A percentile compares a stretch with the other conserved stretches of the same genome.
Evolutionary conservation across 2,329 filamentous ascomycete species (phyloP).

Genomic region (Diaporthe amygdali): DNA sequence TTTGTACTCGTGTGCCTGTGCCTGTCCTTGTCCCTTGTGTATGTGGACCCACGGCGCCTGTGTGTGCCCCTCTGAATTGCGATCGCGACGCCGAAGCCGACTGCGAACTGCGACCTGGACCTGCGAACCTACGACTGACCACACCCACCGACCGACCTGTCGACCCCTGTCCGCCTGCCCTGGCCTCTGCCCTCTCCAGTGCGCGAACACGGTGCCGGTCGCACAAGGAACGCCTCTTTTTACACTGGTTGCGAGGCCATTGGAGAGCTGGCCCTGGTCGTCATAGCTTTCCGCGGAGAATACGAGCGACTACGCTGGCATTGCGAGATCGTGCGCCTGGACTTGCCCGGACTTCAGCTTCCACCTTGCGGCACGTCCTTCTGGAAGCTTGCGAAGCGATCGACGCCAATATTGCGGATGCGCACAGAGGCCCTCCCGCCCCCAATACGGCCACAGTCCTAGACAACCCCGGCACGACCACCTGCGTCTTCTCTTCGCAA

Average conservation of each 20-base stretch:
- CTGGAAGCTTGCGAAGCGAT: slow-evolving; percentile 23
- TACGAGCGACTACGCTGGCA: slow-evolving; percentile 39
- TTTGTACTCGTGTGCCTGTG: slow-evolving; percentile 16
- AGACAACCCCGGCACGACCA: slow-evolving; percentile 8
- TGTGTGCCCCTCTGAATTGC: slow-evolving; percentile 9
- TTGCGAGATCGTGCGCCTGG: slow-evolving; percentile 28
- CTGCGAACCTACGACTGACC: not conserved
- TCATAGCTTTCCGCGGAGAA: slow-evolving; percentile 33
- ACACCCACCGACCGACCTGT: slow-evolving; percentile 11
- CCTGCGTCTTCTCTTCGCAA: slow-evolving; percentile 14
- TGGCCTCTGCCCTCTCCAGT: slow-evolving; percentile 19
- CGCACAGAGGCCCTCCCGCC: slow-evolving; percentile 22
- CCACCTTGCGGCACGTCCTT: slow-evolving; percentile 18
- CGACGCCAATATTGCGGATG: slow-evolving; percentile 23
- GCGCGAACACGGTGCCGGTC: slow-evolving; percentile 32
- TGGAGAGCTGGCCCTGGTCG: slow-evolving; percentile 32
- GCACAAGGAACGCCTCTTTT: slow-evolving; percentile 38
- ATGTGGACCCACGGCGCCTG: slow-evolving; percentile 19
- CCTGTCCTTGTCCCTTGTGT: slow-evolving; percentile 5
- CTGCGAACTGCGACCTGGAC: not conserved
- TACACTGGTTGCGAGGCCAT: slow-evolving; percentile 37
- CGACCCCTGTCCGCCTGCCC: slow-evolving; percentile 16
- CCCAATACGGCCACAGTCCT: slow-evolving; percentile 24
- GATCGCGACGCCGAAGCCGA: slow-evolving; percentile 5
- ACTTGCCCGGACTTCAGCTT: slow-evolving; percentile 18